A percentile compares a stretch with the other conserved stretches of the same genome.
These are phyloP conservation scores for Solanum virginianum DNA, from an alignment of 257 asterid species.

Conservation along the genomic window DNA sequence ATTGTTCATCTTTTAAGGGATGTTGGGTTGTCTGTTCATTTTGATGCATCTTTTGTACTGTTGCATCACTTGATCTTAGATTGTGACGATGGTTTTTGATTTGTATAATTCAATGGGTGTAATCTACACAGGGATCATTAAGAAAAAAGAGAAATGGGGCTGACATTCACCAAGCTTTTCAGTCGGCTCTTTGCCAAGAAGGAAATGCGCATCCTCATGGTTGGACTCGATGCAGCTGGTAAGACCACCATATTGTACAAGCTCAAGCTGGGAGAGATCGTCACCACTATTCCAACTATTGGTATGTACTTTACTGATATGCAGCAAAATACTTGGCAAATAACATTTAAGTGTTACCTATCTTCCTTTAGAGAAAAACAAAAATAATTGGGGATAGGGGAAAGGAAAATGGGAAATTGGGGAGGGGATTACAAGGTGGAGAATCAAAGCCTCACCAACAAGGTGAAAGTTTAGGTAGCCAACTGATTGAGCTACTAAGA, in stretches of 20 bases:
- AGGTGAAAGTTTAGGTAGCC: background rate
- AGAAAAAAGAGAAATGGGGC: background rate
- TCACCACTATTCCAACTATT: constrained; percentile 1
- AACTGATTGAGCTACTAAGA: background rate
- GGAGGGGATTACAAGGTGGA: background rate
- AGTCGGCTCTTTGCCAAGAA: background rate
- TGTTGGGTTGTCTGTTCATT: background rate
- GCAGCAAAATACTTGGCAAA: background rate
- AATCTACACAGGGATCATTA: background rate
- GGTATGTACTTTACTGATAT: background rate
- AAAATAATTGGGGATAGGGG: background rate
- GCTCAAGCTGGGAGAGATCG: background rate
- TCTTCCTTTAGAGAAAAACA: background rate
- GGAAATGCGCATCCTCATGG: constrained; percentile 1
- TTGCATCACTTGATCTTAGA: background rate
- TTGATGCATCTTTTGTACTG: background rate
- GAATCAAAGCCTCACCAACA: background rate
- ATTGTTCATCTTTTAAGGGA: background rate
- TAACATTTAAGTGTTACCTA: background rate
- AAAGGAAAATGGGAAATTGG: background rate
- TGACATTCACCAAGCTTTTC: background rate
- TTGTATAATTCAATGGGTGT: background rate
- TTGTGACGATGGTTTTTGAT: background rate
- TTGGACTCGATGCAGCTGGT: constrained; percentile 1
- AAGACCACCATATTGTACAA: constrained; percentile 3